phyloP scores from a whole-genome alignment of 2,329 filamentous ascomycete genomes.

The Xylariaceae sp. region DNA sequence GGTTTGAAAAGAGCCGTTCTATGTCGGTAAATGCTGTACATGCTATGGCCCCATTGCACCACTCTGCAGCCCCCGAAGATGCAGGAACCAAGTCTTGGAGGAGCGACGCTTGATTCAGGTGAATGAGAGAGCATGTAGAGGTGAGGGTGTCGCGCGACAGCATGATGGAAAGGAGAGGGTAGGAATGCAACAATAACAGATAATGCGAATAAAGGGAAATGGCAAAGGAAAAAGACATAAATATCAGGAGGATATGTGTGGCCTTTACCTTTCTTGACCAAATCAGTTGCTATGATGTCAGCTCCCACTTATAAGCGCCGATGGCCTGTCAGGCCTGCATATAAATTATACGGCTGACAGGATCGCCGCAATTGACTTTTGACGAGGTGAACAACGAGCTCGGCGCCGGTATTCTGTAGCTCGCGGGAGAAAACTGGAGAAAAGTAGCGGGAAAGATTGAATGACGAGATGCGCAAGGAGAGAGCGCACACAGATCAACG shows the following conservation, averaged over 20 bases:
- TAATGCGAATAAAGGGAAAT: too few relatives aligned
- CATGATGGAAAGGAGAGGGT: background rate
- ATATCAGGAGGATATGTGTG: background rate
- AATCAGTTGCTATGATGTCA: conserved; percentile 3
- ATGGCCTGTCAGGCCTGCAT: background rate
- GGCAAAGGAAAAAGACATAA: background rate
- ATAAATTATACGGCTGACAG: background rate
- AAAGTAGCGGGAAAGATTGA: background rate
- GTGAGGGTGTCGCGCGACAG: background rate
- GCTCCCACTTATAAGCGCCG: conserved; percentile 1
- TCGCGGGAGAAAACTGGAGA: background rate
- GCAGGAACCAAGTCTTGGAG: too few relatives aligned
- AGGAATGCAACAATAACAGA: background rate
- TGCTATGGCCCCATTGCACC: too few relatives aligned
- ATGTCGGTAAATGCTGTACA: too few relatives aligned
- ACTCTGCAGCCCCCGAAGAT: too few relatives aligned
- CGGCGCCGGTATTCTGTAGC: background rate
- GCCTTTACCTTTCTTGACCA: conserved; percentile 6
- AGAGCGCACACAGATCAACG: background rate
- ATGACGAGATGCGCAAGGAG: background rate
- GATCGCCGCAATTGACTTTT: background rate
- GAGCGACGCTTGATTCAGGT: background rate
- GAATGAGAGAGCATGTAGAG: background rate
- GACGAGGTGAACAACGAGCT: background rate
- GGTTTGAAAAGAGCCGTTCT: too few relatives aligned